Base-by-base conservation (phyloP, 176 grass and related monocot genomes). In the Oropetium thomaeum region DNA sequence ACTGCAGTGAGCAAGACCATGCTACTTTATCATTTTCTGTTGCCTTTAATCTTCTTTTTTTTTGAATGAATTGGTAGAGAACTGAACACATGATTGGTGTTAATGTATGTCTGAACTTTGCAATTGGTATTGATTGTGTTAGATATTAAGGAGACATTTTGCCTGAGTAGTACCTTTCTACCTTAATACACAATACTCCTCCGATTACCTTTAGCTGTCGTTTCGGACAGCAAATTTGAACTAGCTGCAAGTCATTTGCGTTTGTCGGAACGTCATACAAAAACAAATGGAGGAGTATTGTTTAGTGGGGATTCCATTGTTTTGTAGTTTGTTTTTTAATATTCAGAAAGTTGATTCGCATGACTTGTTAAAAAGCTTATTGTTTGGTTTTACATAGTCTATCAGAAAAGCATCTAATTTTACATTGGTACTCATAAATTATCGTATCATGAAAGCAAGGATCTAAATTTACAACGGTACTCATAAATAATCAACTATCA, bases 401-500 rank as follows among this genome's bases (percentile, higher is more conserved):
- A 67, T 10, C 39, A 7, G 3, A 6, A 63, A 53, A 3, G 9
- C 30, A 13, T 8, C n/a, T n/a, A n/a, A n/a, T n/a, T 14, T 51
- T 10, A 20, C 11, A 4, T 14, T 12, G 20, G 7, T 57, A 2
- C 0, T 62, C 23, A 64, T 71, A 63, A 58, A 77, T 64, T 45
- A 54, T 38, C 11, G 12, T 60, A 67, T 10, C 39, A 7, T 5
- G 9, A 63, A 53, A 3, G 9, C 30, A 33, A 60, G 7, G 0
- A 13, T 8, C n/a, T n/a, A n/a, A n/a, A n/a, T 14, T 51, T 10
- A 20, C 11, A 4, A 19, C 8, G 20, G 7, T 57, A 2, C 0
- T 62, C 23, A 64, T 71, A 63, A 58, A 77, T 64, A 57, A 54
- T 38, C 17, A 54, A 54, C n/a, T n/a, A n/a, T n/a, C n/a, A n/a